Base-by-base conservation (phyloP, 2,329 filamentous ascomycete genomes). In the Aspergillus ruber region DNA sequence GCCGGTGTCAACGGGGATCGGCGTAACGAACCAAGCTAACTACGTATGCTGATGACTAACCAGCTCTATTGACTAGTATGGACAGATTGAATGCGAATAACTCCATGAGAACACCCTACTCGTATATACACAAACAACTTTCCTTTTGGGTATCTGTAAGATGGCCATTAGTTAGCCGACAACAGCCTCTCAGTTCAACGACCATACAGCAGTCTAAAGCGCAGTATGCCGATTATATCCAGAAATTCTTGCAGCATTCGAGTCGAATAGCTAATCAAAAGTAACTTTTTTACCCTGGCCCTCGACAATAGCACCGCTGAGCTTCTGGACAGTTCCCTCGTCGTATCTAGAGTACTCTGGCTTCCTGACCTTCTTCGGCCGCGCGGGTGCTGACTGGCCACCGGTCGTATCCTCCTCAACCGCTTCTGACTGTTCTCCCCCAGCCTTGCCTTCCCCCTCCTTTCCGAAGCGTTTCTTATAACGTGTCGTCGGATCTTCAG, bases 401-500 rank as follows among this genome's bases (percentile, higher is more conserved):
- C 55, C 59, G 45, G 56, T 55, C 42, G 46, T 51, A 35, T 59
- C 55, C 46, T 57, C 57, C 29, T 20, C 36, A 32, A 15, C 29
- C 57, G 25, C 55, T 54, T 46, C 62, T 55, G 23, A 46, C 50
- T 25, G 53, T 58, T 18, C 21, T 55, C 45, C 20, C 55, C 48
- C 6, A 56, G 52, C 50, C 59, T 59, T 63, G 40, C 53, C 59
- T 56, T 71, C 75, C 27, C 77, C 79, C 36, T 84, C 84, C 67
- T 90, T 91, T 54, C 88, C 86, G 63, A 86, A 97, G 1, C 93
- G 82, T 77, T 97, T 98, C 75, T 91, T 91, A 70, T 98, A 98
- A 49, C 93, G 77, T 29, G 82, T 82, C 57, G 88, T 83, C 49
- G 90, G 83, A 67, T 97, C 93, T 72, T 98, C 93, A 17, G 93